Conservation (phyloP, 345 rosid genomes). For the Camelina neglecta region DNA sequence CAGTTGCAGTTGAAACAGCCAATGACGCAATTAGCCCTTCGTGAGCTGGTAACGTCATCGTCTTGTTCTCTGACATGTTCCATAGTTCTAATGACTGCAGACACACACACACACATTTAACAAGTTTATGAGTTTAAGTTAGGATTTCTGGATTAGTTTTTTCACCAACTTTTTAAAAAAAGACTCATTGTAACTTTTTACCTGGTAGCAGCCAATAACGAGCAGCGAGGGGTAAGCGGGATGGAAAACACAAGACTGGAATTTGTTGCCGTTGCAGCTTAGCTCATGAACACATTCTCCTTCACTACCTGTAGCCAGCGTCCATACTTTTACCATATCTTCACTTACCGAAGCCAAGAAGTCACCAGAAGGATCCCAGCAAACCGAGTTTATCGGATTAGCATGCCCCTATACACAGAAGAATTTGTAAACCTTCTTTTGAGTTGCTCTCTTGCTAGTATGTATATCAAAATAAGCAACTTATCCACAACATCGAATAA, state of each 20-base stretch:
- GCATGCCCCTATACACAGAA: slow-evolving; percentile 66
- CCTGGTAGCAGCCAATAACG: slow-evolving; percentile 96
- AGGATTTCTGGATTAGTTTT: neutral
- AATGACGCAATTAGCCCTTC: slow-evolving; percentile 78
- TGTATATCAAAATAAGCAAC: neutral
- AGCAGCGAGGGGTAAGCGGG: slow-evolving; percentile 72
- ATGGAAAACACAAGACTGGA: slow-evolving; percentile 91
- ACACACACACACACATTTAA: slow-evolving; percentile 26
- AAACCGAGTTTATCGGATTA: slow-evolving; percentile 76
- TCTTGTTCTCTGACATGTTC: slow-evolving; percentile 89
- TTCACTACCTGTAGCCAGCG: slow-evolving; percentile 82
- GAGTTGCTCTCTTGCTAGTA: slow-evolving; percentile 11
- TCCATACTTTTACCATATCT: slow-evolving; percentile 93
- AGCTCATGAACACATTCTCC: slow-evolving; percentile 89
- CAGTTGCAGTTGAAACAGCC: slow-evolving; percentile 73
- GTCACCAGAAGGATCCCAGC: slow-evolving; percentile 95
- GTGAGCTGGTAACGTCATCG: slow-evolving; percentile 76
- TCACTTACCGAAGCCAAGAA: slow-evolving; percentile 89
- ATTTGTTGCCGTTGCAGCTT: slow-evolving; percentile 85
- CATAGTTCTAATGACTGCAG: slow-evolving; percentile 91
- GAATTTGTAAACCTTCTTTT: neutral
- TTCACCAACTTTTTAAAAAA: neutral
- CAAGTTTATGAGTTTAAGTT: neutral
- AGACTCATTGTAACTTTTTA: slow-evolving; percentile 34
- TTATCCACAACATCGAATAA: neutral